These are phyloP conservation scores for Boletus coccyginus DNA, from an alignment of 768 basidiomycete genomes.

Conservation along the genomic window DNA sequence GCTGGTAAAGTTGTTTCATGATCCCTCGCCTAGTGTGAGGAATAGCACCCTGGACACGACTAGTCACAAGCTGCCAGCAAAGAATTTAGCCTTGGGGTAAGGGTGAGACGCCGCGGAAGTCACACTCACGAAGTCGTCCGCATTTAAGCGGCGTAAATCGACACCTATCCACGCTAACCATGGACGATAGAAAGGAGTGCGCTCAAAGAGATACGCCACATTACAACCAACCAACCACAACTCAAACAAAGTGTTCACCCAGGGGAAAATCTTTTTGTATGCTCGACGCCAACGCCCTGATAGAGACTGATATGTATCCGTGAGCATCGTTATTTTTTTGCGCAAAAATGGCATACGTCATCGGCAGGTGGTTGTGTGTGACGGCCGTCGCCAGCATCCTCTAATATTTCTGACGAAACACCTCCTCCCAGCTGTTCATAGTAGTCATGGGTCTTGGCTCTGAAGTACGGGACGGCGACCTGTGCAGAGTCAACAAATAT, in stretches of 20 bases:
- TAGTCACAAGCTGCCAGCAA: constrained; percentile 14
- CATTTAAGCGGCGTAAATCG: constrained; percentile 73
- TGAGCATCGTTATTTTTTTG: constrained; percentile 2
- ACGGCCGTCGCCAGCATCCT: constrained; percentile 46
- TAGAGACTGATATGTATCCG: constrained; percentile 39
- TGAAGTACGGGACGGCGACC: constrained; percentile 87
- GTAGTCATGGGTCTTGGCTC: constrained; percentile 87
- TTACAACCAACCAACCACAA: constrained; percentile 83
- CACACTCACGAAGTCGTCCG: constrained; percentile 71
- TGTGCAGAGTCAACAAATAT: constrained; percentile 3
- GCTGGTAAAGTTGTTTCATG: constrained; percentile 42
- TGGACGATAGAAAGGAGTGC: constrained; percentile 82
- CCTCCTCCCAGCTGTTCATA: constrained; percentile 90
- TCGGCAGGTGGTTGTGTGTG: constrained; percentile 49
- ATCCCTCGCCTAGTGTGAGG: constrained; percentile 35
- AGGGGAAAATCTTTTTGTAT: constrained; percentile 81
- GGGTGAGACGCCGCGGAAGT: not conserved
- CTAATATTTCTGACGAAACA: constrained; percentile 59
- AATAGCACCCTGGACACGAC: constrained; percentile 13
- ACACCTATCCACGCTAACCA: constrained; percentile 88
- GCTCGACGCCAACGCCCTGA: constrained; percentile 51
- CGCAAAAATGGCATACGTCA: constrained; percentile 39
- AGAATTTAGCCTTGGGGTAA: not conserved
- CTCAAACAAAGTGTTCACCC: constrained; percentile 74
- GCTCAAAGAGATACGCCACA: constrained; percentile 86